Evolutionary conservation across 345 rosid genomes (phyloP).

Genomic region (Rhizophora apiculata): DNA sequence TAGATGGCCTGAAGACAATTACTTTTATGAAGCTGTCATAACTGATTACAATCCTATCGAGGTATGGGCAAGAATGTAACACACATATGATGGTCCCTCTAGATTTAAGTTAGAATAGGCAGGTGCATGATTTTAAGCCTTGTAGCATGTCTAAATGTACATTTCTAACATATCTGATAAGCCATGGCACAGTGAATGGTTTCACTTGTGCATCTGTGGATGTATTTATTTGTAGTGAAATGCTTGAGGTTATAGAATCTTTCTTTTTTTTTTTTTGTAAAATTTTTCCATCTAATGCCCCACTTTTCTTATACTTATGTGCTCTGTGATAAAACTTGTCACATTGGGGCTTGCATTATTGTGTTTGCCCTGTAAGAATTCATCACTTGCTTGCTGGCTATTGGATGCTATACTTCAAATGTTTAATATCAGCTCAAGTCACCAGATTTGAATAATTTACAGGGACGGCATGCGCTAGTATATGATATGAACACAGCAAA

Average conservation of each 20-base stretch:
- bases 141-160: not conserved
- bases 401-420: not conserved
- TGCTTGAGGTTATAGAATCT: too few species aligned
- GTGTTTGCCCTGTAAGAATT: too few species aligned
- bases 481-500: conserved; percentile 62
- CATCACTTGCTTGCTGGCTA: not conserved
- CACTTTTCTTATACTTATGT: too few species aligned
- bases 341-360: too few species aligned
- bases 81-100: not conserved
- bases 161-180: not conserved
- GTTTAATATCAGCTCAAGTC: not conserved
- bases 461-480: conserved; percentile 91
- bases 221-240: not conserved
- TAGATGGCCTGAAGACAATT: conserved; percentile 94
- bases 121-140: not conserved
- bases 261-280: too few species aligned
- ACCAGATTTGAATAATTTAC: conserved; percentile 27
- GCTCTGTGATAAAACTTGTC: too few species aligned
- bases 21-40: conserved; percentile 85
- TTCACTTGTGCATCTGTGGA: not conserved
- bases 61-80: conserved; percentile 36
- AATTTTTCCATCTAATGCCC: too few species aligned
- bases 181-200: not conserved
- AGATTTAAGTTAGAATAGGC: not conserved
- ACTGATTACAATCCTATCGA: conserved; percentile 72